Percentiles rank a stretch among this genome's conserved stretches.
Evolutionary conservation across 2,329 filamentous ascomycete species (phyloP).

Genomic region (Pseudogymnoascus sp.): DNA sequence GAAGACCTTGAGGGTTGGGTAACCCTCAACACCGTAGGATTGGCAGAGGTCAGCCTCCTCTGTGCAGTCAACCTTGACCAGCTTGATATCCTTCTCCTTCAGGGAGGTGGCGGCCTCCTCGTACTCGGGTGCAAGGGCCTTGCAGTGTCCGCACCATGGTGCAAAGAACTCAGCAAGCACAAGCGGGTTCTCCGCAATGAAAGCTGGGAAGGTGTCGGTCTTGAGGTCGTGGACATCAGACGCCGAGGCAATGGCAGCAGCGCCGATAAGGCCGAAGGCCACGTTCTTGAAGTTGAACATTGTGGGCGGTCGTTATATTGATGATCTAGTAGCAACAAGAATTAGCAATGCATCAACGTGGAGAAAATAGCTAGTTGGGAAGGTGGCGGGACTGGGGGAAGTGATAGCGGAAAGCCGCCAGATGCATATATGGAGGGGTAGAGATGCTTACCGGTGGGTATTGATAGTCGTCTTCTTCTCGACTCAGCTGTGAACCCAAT

Average conservation of each 20-base stretch:
- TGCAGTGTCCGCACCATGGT: constrained; percentile 95
- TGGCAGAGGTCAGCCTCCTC: constrained; percentile 89
- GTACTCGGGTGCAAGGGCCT: constrained; percentile 90
- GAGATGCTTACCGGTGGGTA: neutral
- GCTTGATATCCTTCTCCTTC: constrained; percentile 80
- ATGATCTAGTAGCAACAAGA: neutral
- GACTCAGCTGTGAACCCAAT: constrained; percentile 5
- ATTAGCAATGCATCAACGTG: neutral
- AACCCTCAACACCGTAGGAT: constrained; percentile 85
- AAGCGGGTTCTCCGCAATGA: constrained; percentile 76
- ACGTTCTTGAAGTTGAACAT: constrained; percentile 28
- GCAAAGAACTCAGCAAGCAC: constrained; percentile 97
- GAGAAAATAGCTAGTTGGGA: neutral
- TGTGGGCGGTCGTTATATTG: constrained; percentile 10
- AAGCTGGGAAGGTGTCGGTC: constrained; percentile 78
- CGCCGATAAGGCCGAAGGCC: constrained; percentile 24
- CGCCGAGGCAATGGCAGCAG: constrained; percentile 50
- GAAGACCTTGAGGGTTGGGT: constrained; percentile 99
- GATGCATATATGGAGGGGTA: neutral
- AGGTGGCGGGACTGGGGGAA: constrained; percentile 2
- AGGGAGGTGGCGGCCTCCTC: constrained; percentile 77
- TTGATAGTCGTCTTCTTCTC: neutral
- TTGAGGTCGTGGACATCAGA: constrained; percentile 83
- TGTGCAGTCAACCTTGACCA: constrained; percentile 91
- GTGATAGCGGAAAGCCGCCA: neutral